Evolutionary conservation across 2,329 filamentous ascomycete genomes (phyloP).

Genomic region (Alternaria panax): DNA sequence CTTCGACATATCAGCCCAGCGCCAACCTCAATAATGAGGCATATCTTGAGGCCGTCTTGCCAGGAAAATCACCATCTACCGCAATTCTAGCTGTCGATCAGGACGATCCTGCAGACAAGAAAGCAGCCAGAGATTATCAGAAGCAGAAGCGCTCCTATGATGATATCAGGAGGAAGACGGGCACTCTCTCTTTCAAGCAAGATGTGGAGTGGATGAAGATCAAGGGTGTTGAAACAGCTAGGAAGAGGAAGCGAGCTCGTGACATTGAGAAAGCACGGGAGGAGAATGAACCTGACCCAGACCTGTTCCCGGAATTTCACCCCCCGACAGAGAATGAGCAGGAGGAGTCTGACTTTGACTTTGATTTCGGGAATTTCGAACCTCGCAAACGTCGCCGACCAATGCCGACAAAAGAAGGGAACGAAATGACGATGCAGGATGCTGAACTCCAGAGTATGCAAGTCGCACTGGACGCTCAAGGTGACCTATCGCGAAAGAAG

Average conservation of each 20-base stretch:
- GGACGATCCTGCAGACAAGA: conserved; percentile 17
- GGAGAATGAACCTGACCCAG: conserved; percentile 13
- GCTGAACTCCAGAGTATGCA: conserved; percentile 40
- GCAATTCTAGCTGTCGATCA: conserved; percentile 1
- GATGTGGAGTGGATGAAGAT: conserved; percentile 44
- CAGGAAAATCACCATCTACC: conserved; percentile 1
- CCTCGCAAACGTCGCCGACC: conserved; percentile 25
- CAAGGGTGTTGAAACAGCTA: conserved; percentile 25
- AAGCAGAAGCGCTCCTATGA: conserved; percentile 33
- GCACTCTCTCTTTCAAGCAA: conserved; percentile 30
- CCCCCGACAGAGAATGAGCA: background rate
- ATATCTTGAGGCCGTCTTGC: conserved; percentile 25
- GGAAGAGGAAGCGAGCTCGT: conserved; percentile 25
- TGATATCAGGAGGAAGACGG: conserved; percentile 20
- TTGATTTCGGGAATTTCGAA: conserved; percentile 3
- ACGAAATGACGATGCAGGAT: conserved; percentile 30
- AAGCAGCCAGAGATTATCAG: conserved; percentile 25
- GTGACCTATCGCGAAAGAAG: conserved; percentile 35
- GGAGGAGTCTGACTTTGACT: conserved; percentile 16
- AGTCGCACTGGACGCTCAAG: conserved; percentile 35
- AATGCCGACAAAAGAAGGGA: conserved; percentile 21
- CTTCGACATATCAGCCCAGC: background rate
- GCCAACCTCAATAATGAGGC: conserved; percentile 14
- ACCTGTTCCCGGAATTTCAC: conserved; percentile 20
- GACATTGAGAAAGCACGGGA: conserved; percentile 21